Evolutionary conservation across 2,329 filamentous ascomycete species (phyloP).

Genomic region (Monilinia aucupariae): DNA sequence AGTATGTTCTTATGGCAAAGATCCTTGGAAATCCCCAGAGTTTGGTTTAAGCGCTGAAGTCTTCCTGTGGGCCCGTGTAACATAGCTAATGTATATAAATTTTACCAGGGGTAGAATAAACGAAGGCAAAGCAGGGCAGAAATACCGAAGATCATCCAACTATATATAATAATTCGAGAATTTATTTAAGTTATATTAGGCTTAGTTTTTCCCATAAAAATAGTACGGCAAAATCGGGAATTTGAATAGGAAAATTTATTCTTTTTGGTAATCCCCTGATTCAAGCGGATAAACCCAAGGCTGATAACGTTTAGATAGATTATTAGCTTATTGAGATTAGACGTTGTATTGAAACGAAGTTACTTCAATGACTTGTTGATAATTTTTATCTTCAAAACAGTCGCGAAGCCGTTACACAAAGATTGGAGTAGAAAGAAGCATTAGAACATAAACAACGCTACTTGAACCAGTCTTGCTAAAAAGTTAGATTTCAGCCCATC

Average conservation of each 20-base stretch:
- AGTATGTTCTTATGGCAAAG: neutral
- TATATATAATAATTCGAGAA: neutral
- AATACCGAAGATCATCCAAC: neutral
- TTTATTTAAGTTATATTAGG: neutral
- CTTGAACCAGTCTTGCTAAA: neutral
- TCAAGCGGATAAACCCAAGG: too few species aligned
- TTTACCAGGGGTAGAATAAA: neutral
- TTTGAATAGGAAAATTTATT: too few species aligned
- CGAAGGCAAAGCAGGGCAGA: neutral
- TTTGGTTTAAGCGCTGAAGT: slow-evolving; percentile 10
- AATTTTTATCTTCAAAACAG: slow-evolving; percentile 1
- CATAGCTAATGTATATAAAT: neutral
- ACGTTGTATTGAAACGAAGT: neutral
- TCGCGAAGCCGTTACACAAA: slow-evolving; percentile 12
- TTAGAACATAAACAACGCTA: neutral
- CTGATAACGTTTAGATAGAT: too few species aligned
- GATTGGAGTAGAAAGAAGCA: too few species aligned
- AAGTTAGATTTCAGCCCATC: slow-evolving; percentile 4
- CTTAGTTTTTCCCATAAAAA: too few species aligned
- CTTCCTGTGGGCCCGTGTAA: neutral
- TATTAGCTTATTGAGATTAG: too few species aligned
- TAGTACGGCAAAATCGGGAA: too few species aligned
- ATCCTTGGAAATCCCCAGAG: slow-evolving; percentile 14
- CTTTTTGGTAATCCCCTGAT: too few species aligned
- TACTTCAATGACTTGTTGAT: slow-evolving; percentile 5